phyloP scores from a whole-genome alignment of 2,329 filamentous ascomycete species.

The Mollisia scopiformis region DNA sequence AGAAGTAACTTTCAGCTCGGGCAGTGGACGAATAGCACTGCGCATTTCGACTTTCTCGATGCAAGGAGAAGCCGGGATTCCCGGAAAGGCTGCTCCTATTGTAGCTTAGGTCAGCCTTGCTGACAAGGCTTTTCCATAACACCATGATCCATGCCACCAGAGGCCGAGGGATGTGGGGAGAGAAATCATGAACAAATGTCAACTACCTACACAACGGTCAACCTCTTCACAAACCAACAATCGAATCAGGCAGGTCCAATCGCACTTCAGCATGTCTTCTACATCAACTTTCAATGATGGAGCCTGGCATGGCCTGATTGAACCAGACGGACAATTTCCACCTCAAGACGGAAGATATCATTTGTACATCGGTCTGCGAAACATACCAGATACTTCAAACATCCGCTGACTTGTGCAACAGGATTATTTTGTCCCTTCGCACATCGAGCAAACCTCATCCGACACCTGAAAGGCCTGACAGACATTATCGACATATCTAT shows the following conservation, averaged over 20 bases:
- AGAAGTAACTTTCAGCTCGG: background rate
- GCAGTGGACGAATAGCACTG: background rate
- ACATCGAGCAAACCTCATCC: constrained; percentile 81
- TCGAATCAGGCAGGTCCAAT: background rate
- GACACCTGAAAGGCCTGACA: constrained; percentile 89
- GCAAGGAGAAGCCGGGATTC: too few species aligned
- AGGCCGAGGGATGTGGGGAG: background rate
- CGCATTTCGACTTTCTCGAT: background rate
- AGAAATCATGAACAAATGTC: background rate
- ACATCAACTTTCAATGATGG: constrained; percentile 27
- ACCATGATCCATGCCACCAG: background rate
- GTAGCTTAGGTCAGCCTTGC: background rate
- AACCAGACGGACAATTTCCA: constrained; percentile 50
- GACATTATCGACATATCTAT: constrained; percentile 64
- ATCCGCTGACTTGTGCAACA: constrained; percentile 21
- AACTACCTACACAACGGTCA: background rate
- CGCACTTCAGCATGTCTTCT: constrained; percentile 16
- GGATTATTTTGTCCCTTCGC: constrained; percentile 57
- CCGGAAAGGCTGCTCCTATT: background rate
- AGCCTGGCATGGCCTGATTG: constrained; percentile 30
- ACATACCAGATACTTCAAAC: background rate
- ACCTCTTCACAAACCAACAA: background rate
- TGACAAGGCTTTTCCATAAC: background rate
- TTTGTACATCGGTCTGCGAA: constrained; percentile 74
- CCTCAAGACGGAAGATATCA: constrained; percentile 88